Percentiles rank a stretch among this genome's conserved stretches.
Conservation (phyloP, 805 yeast genomes). For the Sungouiozyma ichnusensis region DNA sequence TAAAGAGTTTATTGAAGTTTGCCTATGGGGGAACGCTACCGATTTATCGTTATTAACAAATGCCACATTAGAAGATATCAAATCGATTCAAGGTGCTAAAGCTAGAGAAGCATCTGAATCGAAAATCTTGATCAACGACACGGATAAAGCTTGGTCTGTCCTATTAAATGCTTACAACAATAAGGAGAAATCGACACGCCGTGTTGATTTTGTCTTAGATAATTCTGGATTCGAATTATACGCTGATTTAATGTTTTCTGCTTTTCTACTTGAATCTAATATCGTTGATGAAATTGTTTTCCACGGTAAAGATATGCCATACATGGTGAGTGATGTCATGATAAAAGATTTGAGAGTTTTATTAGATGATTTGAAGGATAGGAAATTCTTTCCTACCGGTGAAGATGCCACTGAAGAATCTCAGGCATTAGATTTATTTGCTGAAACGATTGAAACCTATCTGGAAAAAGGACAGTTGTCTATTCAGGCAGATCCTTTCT, state of each 20-base stretch:
- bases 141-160: slow-evolving; percentile 53
- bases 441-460: slow-evolving; percentile 35
- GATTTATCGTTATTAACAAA: slow-evolving; percentile 84
- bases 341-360: slow-evolving; percentile 62
- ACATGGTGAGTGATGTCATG: slow-evolving; percentile 97
- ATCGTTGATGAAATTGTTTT: slow-evolving; percentile 54
- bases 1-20: slow-evolving; percentile 75
- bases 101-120: slow-evolving; percentile 74
- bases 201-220: slow-evolving; percentile 79
- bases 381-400: slow-evolving; percentile 36
- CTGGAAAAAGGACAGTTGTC: slow-evolving; percentile 38
- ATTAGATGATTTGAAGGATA: slow-evolving; percentile 44
- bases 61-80: slow-evolving; percentile 81
- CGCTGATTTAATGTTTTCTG: slow-evolving; percentile 62
- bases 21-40: slow-evolving; percentile 97
- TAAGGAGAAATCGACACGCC: slow-evolving; percentile 22
- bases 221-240: slow-evolving; percentile 93
- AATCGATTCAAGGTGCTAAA: slow-evolving; percentile 82
- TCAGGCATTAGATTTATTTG: slow-evolving; percentile 39
- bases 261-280: slow-evolving; percentile 62
- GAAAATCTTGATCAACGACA: slow-evolving; percentile 68
- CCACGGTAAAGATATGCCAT: slow-evolving; percentile 86
- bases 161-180: slow-evolving; percentile 16
- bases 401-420: slow-evolving; percentile 16
- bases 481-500: slow-evolving; percentile 57